phyloP scores from a whole-genome alignment of 306 rosid species.

The Vigna trinervia region DNA sequence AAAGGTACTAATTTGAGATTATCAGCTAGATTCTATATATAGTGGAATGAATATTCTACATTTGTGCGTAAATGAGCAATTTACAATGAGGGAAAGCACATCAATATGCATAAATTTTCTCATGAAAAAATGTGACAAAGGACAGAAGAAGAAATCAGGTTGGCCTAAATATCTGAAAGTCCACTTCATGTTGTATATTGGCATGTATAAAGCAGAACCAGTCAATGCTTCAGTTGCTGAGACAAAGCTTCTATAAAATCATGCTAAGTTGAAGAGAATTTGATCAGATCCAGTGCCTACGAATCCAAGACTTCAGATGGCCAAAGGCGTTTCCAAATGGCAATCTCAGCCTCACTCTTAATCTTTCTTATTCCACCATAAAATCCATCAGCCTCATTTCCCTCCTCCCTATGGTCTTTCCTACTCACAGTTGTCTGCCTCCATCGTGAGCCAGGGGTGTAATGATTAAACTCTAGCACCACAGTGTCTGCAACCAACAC shows the following conservation, averaged over 20 bases:
- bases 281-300: slow-evolving; percentile 12
- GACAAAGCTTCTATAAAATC: slow-evolving; percentile 9
- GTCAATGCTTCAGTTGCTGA: slow-evolving; percentile 30
- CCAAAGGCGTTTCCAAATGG: slow-evolving; percentile 74
- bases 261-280: background rate
- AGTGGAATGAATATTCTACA: slow-evolving; percentile 52
- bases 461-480: slow-evolving; percentile 85
- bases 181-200: slow-evolving; percentile 20
- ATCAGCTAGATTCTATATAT: slow-evolving; percentile 43
- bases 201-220: slow-evolving; percentile 15
- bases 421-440: slow-evolving; percentile 58
- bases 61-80: slow-evolving; percentile 43
- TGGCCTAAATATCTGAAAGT: slow-evolving; percentile 20
- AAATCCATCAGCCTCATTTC: slow-evolving; percentile 82
- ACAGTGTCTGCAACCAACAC: slow-evolving; percentile 57
- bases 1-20: slow-evolving; percentile 28
- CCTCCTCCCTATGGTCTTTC: slow-evolving; percentile 74
- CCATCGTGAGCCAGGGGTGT: slow-evolving; percentile 75
- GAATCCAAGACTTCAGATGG: slow-evolving; percentile 70
- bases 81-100: slow-evolving; percentile 48
- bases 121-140: slow-evolving; percentile 18
- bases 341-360: slow-evolving; percentile 51
- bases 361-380: slow-evolving; percentile 88
- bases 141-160: slow-evolving; percentile 19
- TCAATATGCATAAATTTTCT: slow-evolving; percentile 37